phyloP scores from a whole-genome alignment of 139 green algal genomes.

The Volvox africanus region DNA sequence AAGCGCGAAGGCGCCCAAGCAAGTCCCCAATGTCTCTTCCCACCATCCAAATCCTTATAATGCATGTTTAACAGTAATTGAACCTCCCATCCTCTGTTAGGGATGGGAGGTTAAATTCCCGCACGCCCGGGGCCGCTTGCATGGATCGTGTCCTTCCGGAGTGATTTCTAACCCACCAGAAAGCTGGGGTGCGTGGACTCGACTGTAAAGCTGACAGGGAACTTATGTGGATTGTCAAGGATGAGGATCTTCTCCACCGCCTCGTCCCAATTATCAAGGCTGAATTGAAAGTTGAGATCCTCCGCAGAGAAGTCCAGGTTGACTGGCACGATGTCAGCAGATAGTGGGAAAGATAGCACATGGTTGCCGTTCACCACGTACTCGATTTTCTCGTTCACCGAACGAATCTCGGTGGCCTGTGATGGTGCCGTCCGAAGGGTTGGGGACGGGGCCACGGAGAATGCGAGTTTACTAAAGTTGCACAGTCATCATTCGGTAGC shows the following conservation, averaged over 20 bases:
- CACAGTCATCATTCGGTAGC: too few relatives aligned
- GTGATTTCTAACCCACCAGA: slow-evolving; percentile 35
- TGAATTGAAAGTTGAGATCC: slow-evolving; percentile 74
- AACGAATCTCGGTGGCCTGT: slow-evolving; percentile 48
- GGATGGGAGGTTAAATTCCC: too few relatives aligned
- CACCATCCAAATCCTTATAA: too few relatives aligned
- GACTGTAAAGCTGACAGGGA: slow-evolving; percentile 74
- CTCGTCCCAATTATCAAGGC: slow-evolving; percentile 47
- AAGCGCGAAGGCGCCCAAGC: too few relatives aligned
- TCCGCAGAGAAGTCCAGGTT: slow-evolving; percentile 68
- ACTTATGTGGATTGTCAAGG: slow-evolving; percentile 76
- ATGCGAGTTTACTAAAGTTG: too few relatives aligned
- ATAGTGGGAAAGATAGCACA: slow-evolving; percentile 69
- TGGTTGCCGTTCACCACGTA: slow-evolving; percentile 83
- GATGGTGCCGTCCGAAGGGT: neutral
- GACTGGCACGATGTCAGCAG: slow-evolving; percentile 75
- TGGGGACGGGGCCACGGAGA: too few relatives aligned
- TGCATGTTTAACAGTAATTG: too few relatives aligned
- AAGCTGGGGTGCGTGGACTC: slow-evolving; percentile 55
- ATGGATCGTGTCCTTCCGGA: too few relatives aligned
- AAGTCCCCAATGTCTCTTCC: too few relatives aligned
- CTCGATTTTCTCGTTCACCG: slow-evolving; percentile 66
- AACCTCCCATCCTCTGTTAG: too few relatives aligned
- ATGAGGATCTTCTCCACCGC: slow-evolving; percentile 58
- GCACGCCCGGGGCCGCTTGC: too few relatives aligned